Evolutionary conservation across 108 stramenopile species (phyloP).

Genomic region (Craspedostauros australis): DNA sequence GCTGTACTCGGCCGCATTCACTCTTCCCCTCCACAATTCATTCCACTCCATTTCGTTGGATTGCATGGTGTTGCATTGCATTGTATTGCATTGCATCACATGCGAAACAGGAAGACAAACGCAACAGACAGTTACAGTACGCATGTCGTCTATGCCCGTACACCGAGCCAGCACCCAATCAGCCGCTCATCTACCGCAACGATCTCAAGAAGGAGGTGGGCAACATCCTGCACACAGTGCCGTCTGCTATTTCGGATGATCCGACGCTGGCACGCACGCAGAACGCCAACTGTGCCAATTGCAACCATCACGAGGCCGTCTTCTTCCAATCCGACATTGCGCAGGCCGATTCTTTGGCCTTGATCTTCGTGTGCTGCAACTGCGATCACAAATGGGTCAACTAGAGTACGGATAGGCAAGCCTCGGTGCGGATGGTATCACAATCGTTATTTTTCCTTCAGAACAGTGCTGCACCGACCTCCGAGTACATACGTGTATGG

Average conservation of each 20-base stretch:
- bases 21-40: too few species aligned
- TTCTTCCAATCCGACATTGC: constrained; percentile 83
- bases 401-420: too few species aligned
- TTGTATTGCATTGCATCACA: too few species aligned
- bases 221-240: constrained; percentile 76
- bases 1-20: too few species aligned
- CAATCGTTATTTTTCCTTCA: too few species aligned
- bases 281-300: constrained; percentile 77
- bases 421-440: too few species aligned
- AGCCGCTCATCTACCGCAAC: constrained; percentile 76
- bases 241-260: constrained; percentile 78
- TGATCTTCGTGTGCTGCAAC: constrained; percentile 91
- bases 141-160: constrained; percentile 84
- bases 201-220: constrained; percentile 79
- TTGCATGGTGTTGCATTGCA: too few species aligned
- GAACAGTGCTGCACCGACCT: too few species aligned
- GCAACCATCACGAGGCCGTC: constrained; percentile 85
- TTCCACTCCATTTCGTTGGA: too few species aligned
- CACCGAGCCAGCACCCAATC: constrained; percentile 53
- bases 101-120: constrained; percentile 74
- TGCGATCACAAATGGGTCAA: constrained; percentile 88
- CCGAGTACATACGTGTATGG: too few species aligned
- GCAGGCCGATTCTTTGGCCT: constrained; percentile 70
- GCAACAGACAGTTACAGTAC: constrained; percentile 57
- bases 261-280: constrained; percentile 83